Evolutionary conservation across 495 filamentous ascomycete species (phyloP).

Genomic region (Daldinia decipiens): DNA sequence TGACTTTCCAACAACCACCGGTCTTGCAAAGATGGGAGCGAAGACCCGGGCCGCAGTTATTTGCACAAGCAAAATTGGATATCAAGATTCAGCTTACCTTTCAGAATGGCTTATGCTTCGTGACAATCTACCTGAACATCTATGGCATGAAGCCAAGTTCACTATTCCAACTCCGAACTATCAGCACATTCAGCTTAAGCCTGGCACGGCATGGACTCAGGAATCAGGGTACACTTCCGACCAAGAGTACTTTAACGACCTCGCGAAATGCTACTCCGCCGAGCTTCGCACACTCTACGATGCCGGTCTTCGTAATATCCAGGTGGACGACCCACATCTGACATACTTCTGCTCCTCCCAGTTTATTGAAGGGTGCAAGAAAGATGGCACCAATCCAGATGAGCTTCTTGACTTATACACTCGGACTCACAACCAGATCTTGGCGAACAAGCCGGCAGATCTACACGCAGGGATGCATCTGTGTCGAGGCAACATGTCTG

Average conservation of each 20-base stretch:
- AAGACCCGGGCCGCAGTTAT: conserved; percentile 76
- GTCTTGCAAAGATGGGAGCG: conserved; percentile 47
- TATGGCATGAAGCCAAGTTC: conserved; percentile 73
- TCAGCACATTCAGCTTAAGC: conserved; percentile 76
- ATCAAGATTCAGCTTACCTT: conserved; percentile 72
- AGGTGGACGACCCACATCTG: conserved; percentile 79
- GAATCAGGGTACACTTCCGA: conserved; percentile 70
- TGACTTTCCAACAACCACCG: conserved; percentile 50
- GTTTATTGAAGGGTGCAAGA: conserved; percentile 72
- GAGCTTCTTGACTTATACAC: conserved; percentile 77
- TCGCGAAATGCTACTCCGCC: conserved; percentile 75
- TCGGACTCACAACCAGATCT: conserved; percentile 76
- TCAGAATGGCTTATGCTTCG: conserved; percentile 75
- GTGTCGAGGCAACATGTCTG: conserved; percentile 83
- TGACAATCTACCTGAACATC: conserved; percentile 63
- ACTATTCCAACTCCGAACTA: conserved; percentile 76
- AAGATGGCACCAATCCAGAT: conserved; percentile 67
- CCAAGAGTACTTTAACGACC: conserved; percentile 77
- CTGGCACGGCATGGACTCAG: conserved; percentile 72
- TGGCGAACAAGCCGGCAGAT: conserved; percentile 69
- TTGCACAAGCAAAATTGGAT: conserved; percentile 77
- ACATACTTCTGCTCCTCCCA: conserved; percentile 80
- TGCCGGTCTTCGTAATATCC: conserved; percentile 75
- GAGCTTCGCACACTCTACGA: conserved; percentile 75
- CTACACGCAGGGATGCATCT: conserved; percentile 79